Evolutionary conservation across 768 basidiomycete genomes (phyloP), one percentile per base, ranked within the genome.

Genomic region (Collybiopsis confluens): DNA sequence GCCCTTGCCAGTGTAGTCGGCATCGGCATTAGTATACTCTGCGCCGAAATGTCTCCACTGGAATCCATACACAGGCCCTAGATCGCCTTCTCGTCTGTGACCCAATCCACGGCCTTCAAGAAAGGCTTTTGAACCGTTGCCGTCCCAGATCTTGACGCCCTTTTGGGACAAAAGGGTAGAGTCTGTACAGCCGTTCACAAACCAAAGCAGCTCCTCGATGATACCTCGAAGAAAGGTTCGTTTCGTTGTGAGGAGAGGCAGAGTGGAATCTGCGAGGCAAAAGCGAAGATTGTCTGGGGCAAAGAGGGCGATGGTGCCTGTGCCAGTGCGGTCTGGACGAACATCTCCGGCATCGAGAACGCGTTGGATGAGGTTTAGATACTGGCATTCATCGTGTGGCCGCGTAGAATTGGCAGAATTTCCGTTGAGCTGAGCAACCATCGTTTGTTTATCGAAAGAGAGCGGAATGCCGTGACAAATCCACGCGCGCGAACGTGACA

Each of bases 11-110:
- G 76, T 70, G 64, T 97, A 97, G 61, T 88, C 83, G 20, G 73
- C 68, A 26, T 90, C 88, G 59, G 85, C 87, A 59, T 88, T 82
- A 1, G 66, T 71, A 59, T 96, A 96, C 55, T 81, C 71, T 3
- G 93, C 92, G 1, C 94, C 95, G 69, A 95, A 97, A 68, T 95
- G 92, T 52, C 94, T 77, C 94, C 94, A 98, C 62, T 95, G 93
- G 64, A 97, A 97, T 0, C 95, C 95, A 65, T 99, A 99, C 0
- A 99, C 92, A 0, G 96, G 96, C 0, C 97, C 97, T 3, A 99
- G 71, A 65, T 99, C 97, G 4, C 96, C 96, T 65, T 92, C 89
- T 5, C 89, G 73, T 27, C 93, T 75, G 65, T 95, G 86, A 0
- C 78, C 79, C n/a, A 98, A 68, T 2, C 97, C 96, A 18, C 91